These are phyloP conservation scores for Cordyceps tenuipes DNA, from an alignment of 2,329 filamentous ascomycete species.

Conservation along the genomic window DNA sequence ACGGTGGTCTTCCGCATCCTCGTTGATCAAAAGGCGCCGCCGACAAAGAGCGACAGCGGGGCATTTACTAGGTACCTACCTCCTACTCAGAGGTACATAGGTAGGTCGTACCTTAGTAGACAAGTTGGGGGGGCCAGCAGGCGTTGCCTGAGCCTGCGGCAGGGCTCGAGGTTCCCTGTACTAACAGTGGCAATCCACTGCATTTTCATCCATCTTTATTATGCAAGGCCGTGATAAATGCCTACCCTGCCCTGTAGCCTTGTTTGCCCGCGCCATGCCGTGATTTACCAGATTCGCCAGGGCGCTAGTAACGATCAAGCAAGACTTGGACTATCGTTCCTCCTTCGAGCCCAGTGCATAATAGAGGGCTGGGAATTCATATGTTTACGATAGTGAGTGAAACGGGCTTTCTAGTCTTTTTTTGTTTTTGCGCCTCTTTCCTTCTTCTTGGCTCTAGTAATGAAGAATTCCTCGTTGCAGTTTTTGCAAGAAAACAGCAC, in stretches of 20 bases:
- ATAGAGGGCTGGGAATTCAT: background rate
- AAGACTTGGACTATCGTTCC: background rate
- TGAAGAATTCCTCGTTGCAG: background rate
- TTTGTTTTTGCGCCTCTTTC: too few species aligned
- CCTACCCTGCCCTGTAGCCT: background rate
- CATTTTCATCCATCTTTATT: background rate
- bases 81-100: too few species aligned
- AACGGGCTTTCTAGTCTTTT: background rate
- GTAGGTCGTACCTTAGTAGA: too few species aligned
- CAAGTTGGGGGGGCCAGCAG: background rate
- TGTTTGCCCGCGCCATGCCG: background rate
- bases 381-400: background rate
- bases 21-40: too few species aligned
- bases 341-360: too few species aligned
- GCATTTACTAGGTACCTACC: background rate
- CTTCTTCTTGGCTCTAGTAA: background rate
- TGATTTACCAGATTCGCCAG: background rate
- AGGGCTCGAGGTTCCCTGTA: background rate
- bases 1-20: too few species aligned
- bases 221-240: background rate
- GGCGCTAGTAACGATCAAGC: slow-evolving; percentile 1
- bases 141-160: background rate
- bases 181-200: too few species aligned
- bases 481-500: too few species aligned
- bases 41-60: background rate